Base-by-base conservation (phyloP, 331 rosid genomes). In the Prunus yedoensis region DNA sequence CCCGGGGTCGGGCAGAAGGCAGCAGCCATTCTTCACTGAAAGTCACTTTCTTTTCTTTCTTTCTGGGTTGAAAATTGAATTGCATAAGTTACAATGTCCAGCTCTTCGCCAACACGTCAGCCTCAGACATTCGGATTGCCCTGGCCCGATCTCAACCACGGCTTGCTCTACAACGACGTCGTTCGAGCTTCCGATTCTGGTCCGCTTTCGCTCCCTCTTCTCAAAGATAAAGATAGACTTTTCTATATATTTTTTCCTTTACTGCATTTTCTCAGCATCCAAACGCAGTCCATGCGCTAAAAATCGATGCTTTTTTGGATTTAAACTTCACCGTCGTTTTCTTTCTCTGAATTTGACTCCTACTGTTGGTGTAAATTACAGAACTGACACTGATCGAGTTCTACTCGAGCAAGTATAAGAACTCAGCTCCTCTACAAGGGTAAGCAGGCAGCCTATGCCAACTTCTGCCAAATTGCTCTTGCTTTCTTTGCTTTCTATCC, bases 341-440 rank as follows among this genome's bases (percentile, higher is more conserved):
- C 0, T 70, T 28, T 62, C 35, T 71, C 70, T 21, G 51, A n/a
- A 14, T 65, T 58, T 66, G 38, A 18, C 15, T 68, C 60, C 15
- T n/a, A 18, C 16, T 65, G 30, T 17, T 47, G 61, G 75, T 66
- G 50, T 8, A 30, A 43, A 61, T 54, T 84, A 70, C 91, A 90
- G 97, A 88, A 49, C 61, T 57, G 81, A 80, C 97, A 15, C 67
- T 90, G 79, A 78, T 94, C 46, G 70, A 90, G 47, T 90, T 92
- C 88, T 94, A 89, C 89, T 89, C 90, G 5, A 81, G 74, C 80
- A 90, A 90, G 27, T 85, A 90, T 85, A 88, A 79, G 61, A 90
- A 82, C 72, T 92, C 97, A 58, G 97, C 99, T 81, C 96, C 97
- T 2, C 76, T 85, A 13, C 92, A 81, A 76, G 93, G 97, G 97